phyloP scores from a whole-genome alignment of 306 rosid species.

The cucumber (Cucumis sativus) region Cucumber_9930_V3 NC_026660.2:18770501-18771000 shows the following conservation, averaged over 20 bases:
- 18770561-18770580: constrained; percentile 34
- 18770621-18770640: not conserved
- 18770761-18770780: not conserved
- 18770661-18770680: constrained; percentile 45
- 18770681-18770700: constrained; percentile 52
- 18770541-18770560: constrained; percentile 72
- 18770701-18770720: constrained; percentile 51
- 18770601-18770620: not conserved
- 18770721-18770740: constrained; percentile 56
- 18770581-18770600: not conserved
- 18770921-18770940: no score
- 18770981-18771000: no score
- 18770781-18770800: not conserved
- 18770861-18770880: no score
- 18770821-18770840: not conserved
- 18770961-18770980: no score
- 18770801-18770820: not conserved
- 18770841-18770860: no score
- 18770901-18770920: no score
- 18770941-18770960: no score
- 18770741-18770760: not conserved
- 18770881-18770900: no score
- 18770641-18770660: not conserved
- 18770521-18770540: constrained; percentile 75
- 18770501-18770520: constrained; percentile 72